Evolutionary conservation across 2,329 filamentous ascomycete species (phyloP).

Genomic region (Talaromyces albobiverticillius): DNA sequence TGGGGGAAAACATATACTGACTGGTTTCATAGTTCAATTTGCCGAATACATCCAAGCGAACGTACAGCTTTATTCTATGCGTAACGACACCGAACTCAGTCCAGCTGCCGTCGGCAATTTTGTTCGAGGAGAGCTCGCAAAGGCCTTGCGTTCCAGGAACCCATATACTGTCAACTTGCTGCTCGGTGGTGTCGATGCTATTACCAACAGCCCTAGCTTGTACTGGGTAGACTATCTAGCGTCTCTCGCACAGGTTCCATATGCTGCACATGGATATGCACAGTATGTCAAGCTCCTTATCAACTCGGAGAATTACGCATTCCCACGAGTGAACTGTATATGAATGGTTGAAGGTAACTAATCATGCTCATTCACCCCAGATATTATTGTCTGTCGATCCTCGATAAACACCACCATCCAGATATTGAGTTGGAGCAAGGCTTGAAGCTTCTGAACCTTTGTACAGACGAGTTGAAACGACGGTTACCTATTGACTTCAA

Average conservation of each 20-base stretch:
- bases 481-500: constrained; percentile 98
- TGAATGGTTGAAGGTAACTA: constrained; percentile 16
- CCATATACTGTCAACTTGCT: constrained; percentile 97
- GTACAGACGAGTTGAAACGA: constrained; percentile 94
- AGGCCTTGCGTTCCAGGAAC: constrained; percentile 83
- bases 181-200: constrained; percentile 88
- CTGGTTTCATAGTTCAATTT: constrained; percentile 89
- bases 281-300: constrained; percentile 61
- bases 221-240: constrained; percentile 99
- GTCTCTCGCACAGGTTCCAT: constrained; percentile 80
- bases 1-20: constrained; percentile 17
- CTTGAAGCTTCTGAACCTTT: constrained; percentile 88
- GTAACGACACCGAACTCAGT: constrained; percentile 88
- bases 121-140: constrained; percentile 88
- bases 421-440: constrained; percentile 87
- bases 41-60: constrained; percentile 99
- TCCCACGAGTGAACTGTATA: background rate
- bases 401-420: constrained; percentile 98
- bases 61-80: constrained; percentile 96
- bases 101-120: constrained; percentile 88
- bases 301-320: background rate
- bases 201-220: constrained; percentile 83
- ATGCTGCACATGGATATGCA: constrained; percentile 96
- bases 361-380: constrained; percentile 42
- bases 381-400: constrained; percentile 96